These are phyloP conservation scores for Avicennia marina DNA, from an alignment of 257 asterid genomes.

Conservation along the genomic window DNA sequence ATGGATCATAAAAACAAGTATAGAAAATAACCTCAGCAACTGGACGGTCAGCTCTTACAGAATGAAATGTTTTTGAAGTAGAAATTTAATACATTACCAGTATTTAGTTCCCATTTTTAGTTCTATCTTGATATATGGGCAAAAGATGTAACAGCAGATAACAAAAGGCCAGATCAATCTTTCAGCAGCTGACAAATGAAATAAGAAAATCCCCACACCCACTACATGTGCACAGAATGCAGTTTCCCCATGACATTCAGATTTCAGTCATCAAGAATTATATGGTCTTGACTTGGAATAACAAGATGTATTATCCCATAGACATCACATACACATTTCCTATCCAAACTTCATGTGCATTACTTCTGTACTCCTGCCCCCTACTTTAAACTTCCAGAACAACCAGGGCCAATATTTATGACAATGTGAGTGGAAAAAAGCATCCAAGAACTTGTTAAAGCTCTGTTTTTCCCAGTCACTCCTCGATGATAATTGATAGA, in stretches of 20 bases:
- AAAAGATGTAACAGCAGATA: not conserved
- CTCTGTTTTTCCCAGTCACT: not conserved
- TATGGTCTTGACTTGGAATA: too few species aligned
- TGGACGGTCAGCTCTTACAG: not conserved
- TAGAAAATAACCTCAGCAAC: not conserved
- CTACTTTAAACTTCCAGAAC: too few species aligned
- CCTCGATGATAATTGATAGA: not conserved
- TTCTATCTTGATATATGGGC: not conserved
- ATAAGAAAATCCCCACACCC: too few species aligned
- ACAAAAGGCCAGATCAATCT: not conserved
- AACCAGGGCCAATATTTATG: too few species aligned
- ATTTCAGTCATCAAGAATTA: too few species aligned
- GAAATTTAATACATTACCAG: not conserved
- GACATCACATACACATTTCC: too few species aligned
- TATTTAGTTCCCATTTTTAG: not conserved
- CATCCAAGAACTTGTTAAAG: not conserved
- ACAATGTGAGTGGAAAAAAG: not conserved
- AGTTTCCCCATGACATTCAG: too few species aligned
- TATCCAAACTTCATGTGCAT: too few species aligned
- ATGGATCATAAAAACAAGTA: not conserved
- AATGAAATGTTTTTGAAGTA: not conserved
- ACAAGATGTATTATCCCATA: too few species aligned
- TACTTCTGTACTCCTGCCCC: too few species aligned
- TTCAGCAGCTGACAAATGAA: too few species aligned
- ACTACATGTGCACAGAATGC: too few species aligned